Conservation (phyloP, 1,284 basidiomycete species). For the Papiliotrema laurentii region DNA sequence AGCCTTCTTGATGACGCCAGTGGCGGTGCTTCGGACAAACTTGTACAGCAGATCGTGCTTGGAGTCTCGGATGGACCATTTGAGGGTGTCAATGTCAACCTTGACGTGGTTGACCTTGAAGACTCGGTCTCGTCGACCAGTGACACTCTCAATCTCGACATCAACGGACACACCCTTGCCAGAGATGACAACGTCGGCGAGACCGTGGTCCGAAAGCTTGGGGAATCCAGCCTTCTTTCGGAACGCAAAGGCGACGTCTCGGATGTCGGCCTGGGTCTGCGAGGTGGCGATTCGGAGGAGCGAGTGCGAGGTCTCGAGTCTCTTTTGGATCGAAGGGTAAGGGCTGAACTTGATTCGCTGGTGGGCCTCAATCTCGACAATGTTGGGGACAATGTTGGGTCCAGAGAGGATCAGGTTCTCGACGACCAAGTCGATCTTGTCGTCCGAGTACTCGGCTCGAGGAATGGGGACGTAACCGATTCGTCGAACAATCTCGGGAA, state of each 20-base stretch:
- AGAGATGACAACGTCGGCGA: constrained; percentile 84
- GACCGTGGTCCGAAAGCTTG: constrained; percentile 76
- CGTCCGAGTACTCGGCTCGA: constrained; percentile 85
- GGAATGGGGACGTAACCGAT: constrained; percentile 88
- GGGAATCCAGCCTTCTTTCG: constrained; percentile 45
- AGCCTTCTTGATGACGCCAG: constrained; percentile 79
- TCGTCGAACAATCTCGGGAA: constrained; percentile 70
- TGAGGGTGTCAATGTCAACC: constrained; percentile 63
- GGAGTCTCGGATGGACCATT: constrained; percentile 82
- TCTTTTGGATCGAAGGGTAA: constrained; percentile 55
- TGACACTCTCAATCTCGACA: constrained; percentile 48
- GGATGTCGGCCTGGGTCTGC: constrained; percentile 84
- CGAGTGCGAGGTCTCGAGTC: constrained; percentile 56
- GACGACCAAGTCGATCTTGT: constrained; percentile 77
- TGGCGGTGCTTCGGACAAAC: constrained; percentile 39
- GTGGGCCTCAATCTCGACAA: constrained; percentile 73
- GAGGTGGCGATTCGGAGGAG: constrained; percentile 65
- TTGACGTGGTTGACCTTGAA: constrained; percentile 53
- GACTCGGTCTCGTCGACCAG: constrained; percentile 34
- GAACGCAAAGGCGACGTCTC: constrained; percentile 86
- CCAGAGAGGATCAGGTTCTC: constrained; percentile 89
- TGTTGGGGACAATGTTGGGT: constrained; percentile 56
- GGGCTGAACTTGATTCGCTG: constrained; percentile 81
- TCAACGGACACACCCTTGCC: constrained; percentile 57
- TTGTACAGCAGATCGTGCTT: constrained; percentile 92